phyloP scores from a whole-genome alignment of 257 asterid genomes.

The Jacaranda copaia region DNA sequence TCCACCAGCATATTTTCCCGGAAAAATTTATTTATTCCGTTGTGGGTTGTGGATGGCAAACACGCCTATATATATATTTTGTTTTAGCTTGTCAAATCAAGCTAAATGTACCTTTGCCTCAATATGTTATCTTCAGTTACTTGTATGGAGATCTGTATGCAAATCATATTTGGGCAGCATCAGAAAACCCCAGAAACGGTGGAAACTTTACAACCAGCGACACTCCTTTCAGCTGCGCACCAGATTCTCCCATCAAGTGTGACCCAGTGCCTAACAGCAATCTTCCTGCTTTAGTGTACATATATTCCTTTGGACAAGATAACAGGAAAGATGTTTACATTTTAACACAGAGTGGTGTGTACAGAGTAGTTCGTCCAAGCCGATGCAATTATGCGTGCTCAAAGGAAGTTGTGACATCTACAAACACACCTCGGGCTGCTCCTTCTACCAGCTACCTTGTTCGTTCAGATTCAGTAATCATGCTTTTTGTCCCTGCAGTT shows the following conservation, averaged over 20 bases:
- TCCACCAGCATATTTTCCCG: no score
- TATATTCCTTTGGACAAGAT: slow-evolving; percentile 88
- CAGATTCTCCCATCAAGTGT: slow-evolving; percentile 80
- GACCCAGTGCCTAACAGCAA: slow-evolving; percentile 68
- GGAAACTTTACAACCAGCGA: slow-evolving; percentile 74
- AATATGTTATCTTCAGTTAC: slow-evolving; percentile 61
- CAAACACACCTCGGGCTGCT: slow-evolving; percentile 45
- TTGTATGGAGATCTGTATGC: slow-evolving; percentile 87
- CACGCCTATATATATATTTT: no score
- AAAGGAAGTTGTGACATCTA: slow-evolving; percentile 58
- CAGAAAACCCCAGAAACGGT: slow-evolving; percentile 73
- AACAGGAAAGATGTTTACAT: slow-evolving; percentile 70
- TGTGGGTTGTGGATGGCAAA: no score
- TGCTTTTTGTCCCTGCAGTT: slow-evolving; percentile 46
- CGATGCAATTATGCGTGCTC: slow-evolving; percentile 86
- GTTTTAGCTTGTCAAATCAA: neutral
- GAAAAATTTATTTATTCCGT: no score
- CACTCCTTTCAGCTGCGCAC: slow-evolving; percentile 76
- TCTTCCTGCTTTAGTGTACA: slow-evolving; percentile 71
- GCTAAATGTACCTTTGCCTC: slow-evolving; percentile 17
- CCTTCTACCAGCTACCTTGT: slow-evolving; percentile 50
- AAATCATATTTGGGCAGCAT: slow-evolving; percentile 75
- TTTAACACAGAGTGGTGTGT: slow-evolving; percentile 76
- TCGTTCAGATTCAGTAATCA: slow-evolving; percentile 36
- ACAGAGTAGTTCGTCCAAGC: slow-evolving; percentile 88